phyloP scores from a whole-genome alignment of 2,329 filamentous ascomycete genomes.

The Zopfia rhizophila region DNA sequence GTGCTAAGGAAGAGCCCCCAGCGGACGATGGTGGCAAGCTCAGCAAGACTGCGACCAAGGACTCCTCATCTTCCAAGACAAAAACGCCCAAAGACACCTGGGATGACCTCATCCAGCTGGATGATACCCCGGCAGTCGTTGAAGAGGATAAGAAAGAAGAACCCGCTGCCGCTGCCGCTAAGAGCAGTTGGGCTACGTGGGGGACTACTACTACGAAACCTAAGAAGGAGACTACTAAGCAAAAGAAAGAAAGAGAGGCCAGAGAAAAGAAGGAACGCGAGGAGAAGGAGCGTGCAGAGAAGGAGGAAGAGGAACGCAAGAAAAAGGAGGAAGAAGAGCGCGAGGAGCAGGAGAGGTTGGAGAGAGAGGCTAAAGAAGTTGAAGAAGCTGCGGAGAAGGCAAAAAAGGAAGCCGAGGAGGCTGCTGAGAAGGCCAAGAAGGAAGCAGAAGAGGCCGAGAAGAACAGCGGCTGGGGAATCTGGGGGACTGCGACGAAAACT shows the following conservation, averaged over 20 bases:
- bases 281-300: slow-evolving; percentile 18
- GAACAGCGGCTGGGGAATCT: slow-evolving; percentile 29
- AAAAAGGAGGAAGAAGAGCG: slow-evolving; percentile 40
- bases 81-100: slow-evolving; percentile 46
- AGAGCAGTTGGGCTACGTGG: slow-evolving; percentile 34
- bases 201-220: slow-evolving; percentile 14
- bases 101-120: slow-evolving; percentile 46
- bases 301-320: slow-evolving; percentile 26
- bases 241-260: slow-evolving; percentile 51
- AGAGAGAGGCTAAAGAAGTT: slow-evolving; percentile 26
- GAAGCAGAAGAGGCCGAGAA: slow-evolving; percentile 42
- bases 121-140: slow-evolving; percentile 35
- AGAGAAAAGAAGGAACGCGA: slow-evolving; percentile 40
- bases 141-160: slow-evolving; percentile 39
- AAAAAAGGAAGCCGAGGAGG: slow-evolving; percentile 16
- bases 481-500: slow-evolving; percentile 9
- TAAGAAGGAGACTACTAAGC: slow-evolving; percentile 7
- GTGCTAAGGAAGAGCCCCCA: slow-evolving; percentile 6
- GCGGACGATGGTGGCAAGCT: slow-evolving; percentile 38
- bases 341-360: slow-evolving; percentile 38
- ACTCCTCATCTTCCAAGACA: slow-evolving; percentile 40
- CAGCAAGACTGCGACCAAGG: slow-evolving; percentile 40
- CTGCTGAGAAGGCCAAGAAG: no score
- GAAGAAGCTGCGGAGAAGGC: slow-evolving; percentile 36
- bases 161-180: slow-evolving; percentile 38